Evolutionary conservation across 176 grass and related monocot genomes (phyloP).

Genomic region (Aegilops speltoides): DNA sequence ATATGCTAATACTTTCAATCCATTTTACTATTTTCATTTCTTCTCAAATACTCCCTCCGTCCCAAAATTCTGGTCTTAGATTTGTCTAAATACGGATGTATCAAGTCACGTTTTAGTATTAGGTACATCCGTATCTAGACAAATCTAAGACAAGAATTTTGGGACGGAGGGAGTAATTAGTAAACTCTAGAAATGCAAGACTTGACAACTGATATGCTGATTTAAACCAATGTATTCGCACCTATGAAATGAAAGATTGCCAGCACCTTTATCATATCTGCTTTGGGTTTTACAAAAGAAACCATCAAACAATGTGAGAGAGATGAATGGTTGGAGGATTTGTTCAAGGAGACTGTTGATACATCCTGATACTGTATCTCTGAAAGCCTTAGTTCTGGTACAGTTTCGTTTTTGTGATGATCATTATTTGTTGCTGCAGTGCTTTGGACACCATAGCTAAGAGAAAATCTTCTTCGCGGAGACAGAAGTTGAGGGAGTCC

Average conservation of each 20-base stretch:
- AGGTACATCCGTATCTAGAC: too few species aligned
- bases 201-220: neutral
- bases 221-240: neutral
- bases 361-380: neutral
- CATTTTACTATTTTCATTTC: conserved; percentile 22
- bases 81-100: too few species aligned
- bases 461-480: conserved; percentile 55
- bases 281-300: neutral
- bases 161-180: too few species aligned
- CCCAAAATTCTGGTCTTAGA: too few species aligned
- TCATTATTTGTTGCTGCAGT: conserved; percentile 46
- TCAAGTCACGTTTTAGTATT: too few species aligned
- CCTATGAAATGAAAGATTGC: neutral
- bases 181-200: conserved; percentile 1
- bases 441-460: conserved; percentile 80
- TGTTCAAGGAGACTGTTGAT: neutral
- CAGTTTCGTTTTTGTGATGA: conserved; percentile 4
- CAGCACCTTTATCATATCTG: neutral
- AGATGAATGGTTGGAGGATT: neutral
- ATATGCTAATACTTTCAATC: conserved; percentile 16
- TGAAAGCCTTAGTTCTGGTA: neutral
- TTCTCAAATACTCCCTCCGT: conserved; percentile 19
- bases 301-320: neutral
- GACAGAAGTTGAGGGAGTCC: conserved; percentile 64
- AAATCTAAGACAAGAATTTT: too few species aligned